Base-by-base conservation (phyloP, 177 flowering plant genomes). In the Vitis hybrid region DNA sequence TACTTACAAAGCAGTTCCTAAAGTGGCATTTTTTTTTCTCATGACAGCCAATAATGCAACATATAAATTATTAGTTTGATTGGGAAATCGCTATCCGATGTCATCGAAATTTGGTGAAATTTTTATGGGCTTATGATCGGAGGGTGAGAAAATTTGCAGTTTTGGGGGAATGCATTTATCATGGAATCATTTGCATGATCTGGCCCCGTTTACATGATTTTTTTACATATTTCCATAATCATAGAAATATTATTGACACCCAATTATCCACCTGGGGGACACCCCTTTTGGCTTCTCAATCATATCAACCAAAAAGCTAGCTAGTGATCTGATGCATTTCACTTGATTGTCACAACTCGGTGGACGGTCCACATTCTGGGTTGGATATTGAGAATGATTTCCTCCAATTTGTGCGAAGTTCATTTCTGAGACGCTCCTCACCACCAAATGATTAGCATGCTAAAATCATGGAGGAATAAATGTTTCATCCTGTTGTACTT, bases 171-270 rank as follows among this genome's bases (percentile, higher is more conserved):
- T 67, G 74, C 72, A 63, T 58, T 55, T 49, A 73, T 65, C 70
- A 14, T 45, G 12, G 60, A 70, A 74, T 77, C 72, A 77, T 77
- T 73, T 71, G 68, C 45, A 8, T 61, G 80, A 67, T 71, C 61
- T 71, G 68, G 68, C 29, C 68, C 64, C 13, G 18, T 16, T 56
- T 7, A 13, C 3, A 39, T 26, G 8, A 14, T 53, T 70, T 55
- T 59, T 12, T 61, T 29, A 11, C 34, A 16, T 51, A 70, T 39
- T 60, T 66, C 49, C 39, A 69, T 76, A 74, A 74, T 80, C 58
- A 76, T 80, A 26, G 20, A 74, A 68, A 73, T 74, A 80, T 80
- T 69, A 74, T 77, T 77, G 80, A 74, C 80, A 80, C 49, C 80
- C 70, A 77, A 77, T 71, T 58, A 74, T 74, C 80, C 82, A 77